phyloP scores from a whole-genome alignment of 441 rosid genomes.

The Geranium incanum region DNA sequence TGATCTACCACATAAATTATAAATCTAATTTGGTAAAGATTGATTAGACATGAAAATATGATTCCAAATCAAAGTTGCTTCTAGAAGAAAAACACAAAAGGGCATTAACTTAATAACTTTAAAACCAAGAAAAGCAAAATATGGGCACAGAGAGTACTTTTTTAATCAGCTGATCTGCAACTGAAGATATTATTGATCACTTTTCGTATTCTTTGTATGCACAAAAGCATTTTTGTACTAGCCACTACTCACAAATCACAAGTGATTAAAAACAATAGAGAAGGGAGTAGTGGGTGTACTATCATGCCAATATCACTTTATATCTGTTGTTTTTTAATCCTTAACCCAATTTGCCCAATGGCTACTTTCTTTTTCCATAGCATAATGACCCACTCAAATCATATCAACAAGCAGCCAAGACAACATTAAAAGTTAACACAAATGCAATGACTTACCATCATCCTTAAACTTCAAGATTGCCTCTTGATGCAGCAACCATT shows the following conservation, averaged over 20 bases:
- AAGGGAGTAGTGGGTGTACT: slow-evolving; percentile 8
- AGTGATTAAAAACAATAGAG: slow-evolving; percentile 4
- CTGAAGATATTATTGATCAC: slow-evolving; percentile 7
- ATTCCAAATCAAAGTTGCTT: slow-evolving; percentile 6
- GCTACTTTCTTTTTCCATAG: background rate
- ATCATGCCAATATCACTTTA: background rate
- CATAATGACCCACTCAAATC: background rate
- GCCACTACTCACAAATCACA: background rate
- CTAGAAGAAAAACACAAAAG: background rate
- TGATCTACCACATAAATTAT: slow-evolving; percentile 6
- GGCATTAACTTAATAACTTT: slow-evolving; percentile 1
- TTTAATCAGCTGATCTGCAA: slow-evolving; percentile 3
- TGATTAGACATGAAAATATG: background rate
- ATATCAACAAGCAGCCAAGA: background rate
- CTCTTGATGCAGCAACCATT: background rate
- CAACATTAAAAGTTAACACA: background rate
- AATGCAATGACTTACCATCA: slow-evolving; percentile 2
- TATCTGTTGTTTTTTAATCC: slow-evolving; percentile 3
- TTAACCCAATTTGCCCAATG: slow-evolving; percentile 1
- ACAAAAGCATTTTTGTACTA: slow-evolving; percentile 8
- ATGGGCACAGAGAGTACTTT: slow-evolving; percentile 1
- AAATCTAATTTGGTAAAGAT: background rate
- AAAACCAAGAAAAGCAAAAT: slow-evolving; percentile 6
- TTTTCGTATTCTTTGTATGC: background rate
- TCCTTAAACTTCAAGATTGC: slow-evolving; percentile 2